Percentiles rank a stretch among this genome's conserved stretches.
Evolutionary conservation across 768 basidiomycete genomes (phyloP).

Genomic region (Neoboletus brunneissimus): DNA sequence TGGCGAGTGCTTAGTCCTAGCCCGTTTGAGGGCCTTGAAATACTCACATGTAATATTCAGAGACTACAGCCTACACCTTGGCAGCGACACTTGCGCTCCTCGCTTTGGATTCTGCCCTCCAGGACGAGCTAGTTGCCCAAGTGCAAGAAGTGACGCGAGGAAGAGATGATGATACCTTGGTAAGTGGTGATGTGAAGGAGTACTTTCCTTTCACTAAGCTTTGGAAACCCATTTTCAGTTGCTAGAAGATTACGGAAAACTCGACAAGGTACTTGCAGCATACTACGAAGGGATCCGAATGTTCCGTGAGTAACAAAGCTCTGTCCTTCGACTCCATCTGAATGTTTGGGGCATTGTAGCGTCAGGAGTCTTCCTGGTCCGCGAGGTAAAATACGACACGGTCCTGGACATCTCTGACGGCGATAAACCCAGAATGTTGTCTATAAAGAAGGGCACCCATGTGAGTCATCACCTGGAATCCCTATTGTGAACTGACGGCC

Average conservation of each 20-base stretch:
- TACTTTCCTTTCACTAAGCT: neutral
- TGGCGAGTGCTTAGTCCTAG: slow-evolving; percentile 33
- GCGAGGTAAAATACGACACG: slow-evolving; percentile 30
- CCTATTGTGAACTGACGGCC: neutral
- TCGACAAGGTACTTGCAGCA: slow-evolving; percentile 30
- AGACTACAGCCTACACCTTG: slow-evolving; percentile 34
- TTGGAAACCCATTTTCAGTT: slow-evolving; percentile 2
- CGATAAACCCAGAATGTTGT: slow-evolving; percentile 15
- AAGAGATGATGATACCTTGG: slow-evolving; percentile 17
- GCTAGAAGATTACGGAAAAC: slow-evolving; percentile 25
- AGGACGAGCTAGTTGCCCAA: slow-evolving; percentile 33
- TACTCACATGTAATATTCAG: slow-evolving; percentile 11
- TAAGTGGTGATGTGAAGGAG: neutral
- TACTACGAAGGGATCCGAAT: slow-evolving; percentile 35
- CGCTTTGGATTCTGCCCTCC: slow-evolving; percentile 28
- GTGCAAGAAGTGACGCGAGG: slow-evolving; percentile 25
- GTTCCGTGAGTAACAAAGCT: slow-evolving; percentile 27
- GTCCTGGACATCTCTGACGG: slow-evolving; percentile 18
- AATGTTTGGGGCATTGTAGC: slow-evolving; percentile 16
- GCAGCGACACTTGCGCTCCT: slow-evolving; percentile 35
- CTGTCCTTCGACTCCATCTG: neutral
- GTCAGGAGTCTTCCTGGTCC: slow-evolving; percentile 28
- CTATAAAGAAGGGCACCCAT: slow-evolving; percentile 22
- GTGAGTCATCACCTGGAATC: slow-evolving; percentile 4
- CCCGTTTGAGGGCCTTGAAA: neutral